Conservation (phyloP, 495 filamentous ascomycete species). For the Penicillium tannophilum region DNA sequence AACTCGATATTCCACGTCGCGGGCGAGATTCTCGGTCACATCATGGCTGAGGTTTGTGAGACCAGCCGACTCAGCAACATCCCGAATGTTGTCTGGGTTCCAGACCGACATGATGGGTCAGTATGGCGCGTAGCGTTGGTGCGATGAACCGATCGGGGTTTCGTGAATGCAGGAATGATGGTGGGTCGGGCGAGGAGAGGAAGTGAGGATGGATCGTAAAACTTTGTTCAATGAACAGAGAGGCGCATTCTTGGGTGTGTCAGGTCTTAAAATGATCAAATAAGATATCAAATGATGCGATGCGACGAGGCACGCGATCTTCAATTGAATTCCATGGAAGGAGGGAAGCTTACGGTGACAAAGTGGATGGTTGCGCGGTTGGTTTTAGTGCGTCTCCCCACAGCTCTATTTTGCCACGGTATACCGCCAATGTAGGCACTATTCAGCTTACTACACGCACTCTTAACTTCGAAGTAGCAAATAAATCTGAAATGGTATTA, state of each 20-base stretch:
- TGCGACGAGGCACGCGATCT: background rate
- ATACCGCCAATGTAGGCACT: background rate
- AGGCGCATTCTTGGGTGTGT: constrained; percentile 21
- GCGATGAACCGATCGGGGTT: background rate
- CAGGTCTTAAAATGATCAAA: background rate
- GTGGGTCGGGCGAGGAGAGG: constrained; percentile 1
- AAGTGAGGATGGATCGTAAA: constrained; percentile 4
- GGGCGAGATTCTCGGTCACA: constrained; percentile 77
- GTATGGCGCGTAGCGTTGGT: background rate
- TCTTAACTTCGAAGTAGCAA: background rate
- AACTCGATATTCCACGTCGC: constrained; percentile 93
- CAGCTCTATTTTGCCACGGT: background rate
- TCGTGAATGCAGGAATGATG: background rate
- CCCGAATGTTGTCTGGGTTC: constrained; percentile 93
- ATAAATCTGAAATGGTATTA: background rate
- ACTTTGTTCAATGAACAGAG: constrained; percentile 1
- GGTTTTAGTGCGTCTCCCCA: constrained; percentile 18
- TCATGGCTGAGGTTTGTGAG: constrained; percentile 78
- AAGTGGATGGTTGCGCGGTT: constrained; percentile 19
- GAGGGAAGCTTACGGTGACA: constrained; percentile 24
- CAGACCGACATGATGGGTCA: constrained; percentile 63
- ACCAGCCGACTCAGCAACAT: constrained; percentile 94
- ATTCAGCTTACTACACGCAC: background rate
- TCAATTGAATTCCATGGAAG: background rate
- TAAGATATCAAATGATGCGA: background rate